Conservation (phyloP, 352 stramenopile species). For the Thalassiosira ordinaria region DNA sequence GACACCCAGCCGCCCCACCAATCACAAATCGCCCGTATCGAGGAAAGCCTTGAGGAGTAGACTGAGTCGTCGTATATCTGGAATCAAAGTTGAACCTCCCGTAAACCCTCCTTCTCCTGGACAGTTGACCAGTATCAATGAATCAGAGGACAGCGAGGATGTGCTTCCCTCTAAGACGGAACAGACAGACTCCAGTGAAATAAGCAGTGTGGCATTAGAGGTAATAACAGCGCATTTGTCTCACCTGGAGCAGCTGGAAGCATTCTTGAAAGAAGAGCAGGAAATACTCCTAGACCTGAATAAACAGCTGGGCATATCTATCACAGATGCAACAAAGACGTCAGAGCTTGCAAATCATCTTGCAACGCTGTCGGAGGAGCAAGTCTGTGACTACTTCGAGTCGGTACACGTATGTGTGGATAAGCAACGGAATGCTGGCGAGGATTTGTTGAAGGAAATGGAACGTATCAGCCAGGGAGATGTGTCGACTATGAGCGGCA, state of each 20-base stretch:
- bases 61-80: conserved; percentile 49
- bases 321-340: conserved; percentile 17
- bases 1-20: conserved; percentile 32
- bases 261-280: conserved; percentile 69
- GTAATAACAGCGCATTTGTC: conserved; percentile 45
- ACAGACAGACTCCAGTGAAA: conserved; percentile 28
- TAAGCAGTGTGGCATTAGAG: conserved; percentile 46
- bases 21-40: conserved; percentile 11
- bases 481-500: not conserved
- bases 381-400: conserved; percentile 85
- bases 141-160: conserved; percentile 36
- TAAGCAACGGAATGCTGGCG: conserved; percentile 47
- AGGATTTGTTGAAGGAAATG: conserved; percentile 71
- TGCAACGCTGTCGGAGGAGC: conserved; percentile 58
- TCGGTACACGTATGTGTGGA: conserved; percentile 71
- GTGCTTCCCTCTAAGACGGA: not conserved
- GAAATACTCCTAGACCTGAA: conserved; percentile 75
- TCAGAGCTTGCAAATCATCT: conserved; percentile 47
- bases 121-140: conserved; percentile 53
- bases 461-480: conserved; percentile 64
- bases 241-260: conserved; percentile 60
- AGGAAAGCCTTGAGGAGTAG: conserved; percentile 32
- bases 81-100: conserved; percentile 12
- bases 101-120: conserved; percentile 7
- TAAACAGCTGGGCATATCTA: conserved; percentile 67